These are phyloP conservation scores for Sherardia arvensis DNA, from an alignment of 257 asterid species.

Conservation along the genomic window DNA sequence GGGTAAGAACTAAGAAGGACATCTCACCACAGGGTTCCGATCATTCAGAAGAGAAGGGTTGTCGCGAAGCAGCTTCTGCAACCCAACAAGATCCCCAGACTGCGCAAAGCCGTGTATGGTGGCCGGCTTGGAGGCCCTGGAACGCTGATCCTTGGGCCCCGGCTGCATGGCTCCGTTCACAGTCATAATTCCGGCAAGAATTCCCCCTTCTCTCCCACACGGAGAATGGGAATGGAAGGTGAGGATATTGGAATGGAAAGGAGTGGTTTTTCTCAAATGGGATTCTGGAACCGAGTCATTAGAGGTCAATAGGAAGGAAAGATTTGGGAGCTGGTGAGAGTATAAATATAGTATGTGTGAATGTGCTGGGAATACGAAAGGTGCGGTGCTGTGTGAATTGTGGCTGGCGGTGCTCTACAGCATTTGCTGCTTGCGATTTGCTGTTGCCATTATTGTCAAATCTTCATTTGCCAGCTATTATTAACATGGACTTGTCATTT, in stretches of 20 bases:
- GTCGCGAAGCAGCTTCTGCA: slow-evolving; percentile 63
- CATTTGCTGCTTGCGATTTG: background rate
- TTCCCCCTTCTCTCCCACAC: slow-evolving; percentile 7
- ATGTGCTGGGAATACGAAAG: background rate
- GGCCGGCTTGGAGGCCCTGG: slow-evolving; percentile 35
- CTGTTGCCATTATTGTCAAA: background rate
- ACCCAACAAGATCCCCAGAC: slow-evolving; percentile 65
- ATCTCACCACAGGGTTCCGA: slow-evolving; percentile 80
- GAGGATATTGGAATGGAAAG: background rate
- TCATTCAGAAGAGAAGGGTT: slow-evolving; percentile 84
- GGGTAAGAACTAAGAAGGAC: background rate
- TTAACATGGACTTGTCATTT: background rate
- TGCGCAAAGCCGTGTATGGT: slow-evolving; percentile 94
- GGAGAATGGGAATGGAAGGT: slow-evolving; percentile 1
- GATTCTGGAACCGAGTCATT: slow-evolving; percentile 9
- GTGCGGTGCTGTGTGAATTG: background rate
- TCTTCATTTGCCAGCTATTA: slow-evolving; percentile 13
- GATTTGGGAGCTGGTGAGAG: background rate
- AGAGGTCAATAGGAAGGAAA: background rate
- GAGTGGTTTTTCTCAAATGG: slow-evolving; percentile 1
- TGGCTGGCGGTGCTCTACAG: slow-evolving; percentile 10
- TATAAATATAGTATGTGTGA: background rate
- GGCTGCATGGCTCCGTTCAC: slow-evolving; percentile 15
- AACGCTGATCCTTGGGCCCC: slow-evolving; percentile 24
- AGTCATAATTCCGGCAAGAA: background rate